These are phyloP conservation scores for Botryosphaeria dothidea DNA, from an alignment of 2,329 filamentous ascomycete genomes.

Conservation along the genomic window DNA sequence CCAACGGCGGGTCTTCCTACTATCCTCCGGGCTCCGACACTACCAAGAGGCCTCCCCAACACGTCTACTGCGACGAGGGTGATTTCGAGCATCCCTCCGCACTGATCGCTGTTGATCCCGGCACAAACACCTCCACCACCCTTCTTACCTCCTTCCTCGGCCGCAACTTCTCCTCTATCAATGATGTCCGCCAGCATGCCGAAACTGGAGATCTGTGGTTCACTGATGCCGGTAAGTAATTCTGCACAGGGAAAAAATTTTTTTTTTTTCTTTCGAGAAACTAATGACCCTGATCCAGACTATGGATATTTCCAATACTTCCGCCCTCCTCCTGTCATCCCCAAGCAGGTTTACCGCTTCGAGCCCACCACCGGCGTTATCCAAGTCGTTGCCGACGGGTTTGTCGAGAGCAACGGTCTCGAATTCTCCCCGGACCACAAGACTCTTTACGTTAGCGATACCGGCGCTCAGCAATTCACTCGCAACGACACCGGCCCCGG, in stretches of 20 bases:
- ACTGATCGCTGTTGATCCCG: conserved; percentile 47
- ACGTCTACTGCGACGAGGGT: conserved; percentile 39
- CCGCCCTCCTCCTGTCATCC: conserved; percentile 33
- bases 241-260: too few relatives aligned
- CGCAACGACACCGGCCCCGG: conserved; percentile 41
- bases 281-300: background rate
- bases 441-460: conserved; percentile 50
- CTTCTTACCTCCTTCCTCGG: conserved; percentile 51
- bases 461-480: conserved; percentile 28
- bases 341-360: conserved; percentile 46
- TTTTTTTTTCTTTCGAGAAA: too few relatives aligned
- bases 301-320: conserved; percentile 33
- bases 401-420: conserved; percentile 48
- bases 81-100: conserved; percentile 43
- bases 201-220: conserved; percentile 51
- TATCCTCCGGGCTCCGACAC: conserved; percentile 31
- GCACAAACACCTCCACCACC: conserved; percentile 42
- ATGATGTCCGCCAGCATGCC: conserved; percentile 46
- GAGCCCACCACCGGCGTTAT: conserved; percentile 42
- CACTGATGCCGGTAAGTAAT: conserved; percentile 37
- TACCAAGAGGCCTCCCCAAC: conserved; percentile 27
- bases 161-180: conserved; percentile 46
- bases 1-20: conserved; percentile 38
- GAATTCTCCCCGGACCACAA: conserved; percentile 46
- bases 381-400: conserved; percentile 42